Evolutionary conservation across 2,329 filamentous ascomycete species (phyloP), one percentile per base, ranked within the genome.

Genomic region (Paraphoma chrysanthemicola): DNA sequence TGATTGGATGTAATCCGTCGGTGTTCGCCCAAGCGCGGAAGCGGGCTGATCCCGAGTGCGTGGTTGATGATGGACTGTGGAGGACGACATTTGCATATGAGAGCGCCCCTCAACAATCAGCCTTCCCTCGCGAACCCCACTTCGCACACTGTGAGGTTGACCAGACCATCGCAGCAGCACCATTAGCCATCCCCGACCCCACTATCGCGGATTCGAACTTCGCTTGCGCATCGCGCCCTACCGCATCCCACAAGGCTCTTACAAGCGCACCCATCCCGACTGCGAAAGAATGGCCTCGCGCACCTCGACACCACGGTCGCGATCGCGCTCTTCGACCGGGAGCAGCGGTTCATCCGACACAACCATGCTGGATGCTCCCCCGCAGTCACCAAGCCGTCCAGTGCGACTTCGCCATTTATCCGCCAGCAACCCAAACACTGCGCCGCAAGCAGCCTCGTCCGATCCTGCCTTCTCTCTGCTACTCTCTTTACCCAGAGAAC

Each of bases 401-500:
- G 66, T 63, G 10, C 72, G 66, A 33, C 66, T 67, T 30, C 71
- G 71, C 47, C 66, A 68, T 44, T 54, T 63, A 4, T 69, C 66
- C 10, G 59, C 61, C 48, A 59, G 52, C 53, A 52, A 47, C 38
- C 48, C 66, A 0, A 43, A 65, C 52, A 46, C 64, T 5, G 42
- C 58, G 16, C 49, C 43, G 16, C 52, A 54, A 14, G 6, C 54
- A n/a, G 36, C 54, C 18, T 23, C 52, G 14, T 31, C 61, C 33
- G 67, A 70, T 43, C 60, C 69, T 9, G 31, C 68, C 50, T 73
- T 74, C 54, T 74, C 68, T 18, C 70, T 71, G 8, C 65, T 77
- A 7, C 66, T 77, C 11, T 69, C 69, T 14, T 71, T 78, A 0
- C 75, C 76, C 6, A 66, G 71, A 39, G 75, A 78, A 47, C 63